phyloP scores from a whole-genome alignment of 495 filamentous ascomycete species.

The Clohesyomyces aquaticus region DNA sequence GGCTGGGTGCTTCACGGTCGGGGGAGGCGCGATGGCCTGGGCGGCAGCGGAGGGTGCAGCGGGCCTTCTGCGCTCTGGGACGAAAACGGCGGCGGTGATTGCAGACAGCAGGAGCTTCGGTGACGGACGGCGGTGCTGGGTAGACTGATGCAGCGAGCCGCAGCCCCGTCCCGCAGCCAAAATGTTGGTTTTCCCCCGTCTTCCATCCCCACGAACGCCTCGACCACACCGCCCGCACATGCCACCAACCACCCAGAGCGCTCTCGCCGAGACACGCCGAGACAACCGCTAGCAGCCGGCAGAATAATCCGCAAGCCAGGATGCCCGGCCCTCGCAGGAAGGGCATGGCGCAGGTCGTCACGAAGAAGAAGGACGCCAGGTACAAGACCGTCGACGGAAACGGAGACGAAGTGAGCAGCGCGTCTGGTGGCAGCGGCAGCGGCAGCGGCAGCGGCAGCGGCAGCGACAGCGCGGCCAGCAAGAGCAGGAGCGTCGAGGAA shows the following conservation, averaged over 20 bases:
- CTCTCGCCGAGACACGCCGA: background rate
- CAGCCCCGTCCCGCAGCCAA: background rate
- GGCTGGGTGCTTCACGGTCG: background rate
- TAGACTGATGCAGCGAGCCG: background rate
- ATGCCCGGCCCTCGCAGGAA: constrained; percentile 10
- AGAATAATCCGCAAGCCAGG: constrained; percentile 7
- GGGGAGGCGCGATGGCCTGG: constrained; percentile 9
- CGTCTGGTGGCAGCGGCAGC: background rate
- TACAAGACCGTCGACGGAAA: constrained; percentile 4
- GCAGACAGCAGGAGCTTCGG: background rate
- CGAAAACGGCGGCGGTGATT: background rate
- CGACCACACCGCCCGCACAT: constrained; percentile 9
- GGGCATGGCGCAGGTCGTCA: constrained; percentile 13
- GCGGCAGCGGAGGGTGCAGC: background rate
- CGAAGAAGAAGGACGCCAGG: constrained; percentile 17
- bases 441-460: constrained; percentile 3
- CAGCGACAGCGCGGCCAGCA: background rate
- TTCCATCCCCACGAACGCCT: background rate
- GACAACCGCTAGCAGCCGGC: constrained; percentile 7
- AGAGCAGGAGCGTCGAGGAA: too few species aligned
- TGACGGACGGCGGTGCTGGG: too few species aligned
- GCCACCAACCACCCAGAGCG: constrained; percentile 10
- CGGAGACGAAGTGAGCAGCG: background rate
- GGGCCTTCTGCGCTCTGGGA: background rate
- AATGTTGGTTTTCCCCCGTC: constrained; percentile 9